Percentiles rank a stretch among this genome's conserved stretches.
These are phyloP conservation scores for Colletotrichum orbiculare DNA, from an alignment of 2,329 filamentous ascomycete genomes.

Conservation along the genomic window DNA sequence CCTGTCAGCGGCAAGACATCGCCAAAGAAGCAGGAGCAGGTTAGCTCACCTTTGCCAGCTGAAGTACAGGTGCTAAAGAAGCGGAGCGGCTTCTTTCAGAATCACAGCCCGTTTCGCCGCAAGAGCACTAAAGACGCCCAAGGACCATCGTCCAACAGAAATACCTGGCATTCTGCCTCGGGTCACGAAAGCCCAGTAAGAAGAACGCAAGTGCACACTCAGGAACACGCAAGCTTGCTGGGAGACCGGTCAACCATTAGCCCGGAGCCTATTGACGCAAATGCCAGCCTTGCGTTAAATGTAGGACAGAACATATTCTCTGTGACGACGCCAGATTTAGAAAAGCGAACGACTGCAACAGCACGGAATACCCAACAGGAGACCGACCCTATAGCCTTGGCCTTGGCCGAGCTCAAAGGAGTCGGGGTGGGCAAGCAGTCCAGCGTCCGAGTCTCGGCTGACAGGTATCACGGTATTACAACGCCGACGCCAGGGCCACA, in stretches of 20 bases:
- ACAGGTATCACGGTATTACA: constrained; percentile 92
- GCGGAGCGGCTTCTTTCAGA: constrained; percentile 91
- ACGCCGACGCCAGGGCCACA: constrained; percentile 75
- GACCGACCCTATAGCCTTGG: constrained; percentile 88
- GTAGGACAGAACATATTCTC: constrained; percentile 97
- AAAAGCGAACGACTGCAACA: constrained; percentile 51
- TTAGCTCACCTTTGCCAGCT: constrained; percentile 52
- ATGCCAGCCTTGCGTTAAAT: constrained; percentile 92
- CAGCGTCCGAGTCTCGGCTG: constrained; percentile 87
- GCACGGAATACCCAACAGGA: constrained; percentile 66
- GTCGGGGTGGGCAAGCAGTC: constrained; percentile 81
- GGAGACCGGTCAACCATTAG: constrained; percentile 64
- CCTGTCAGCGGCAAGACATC: constrained; percentile 79
- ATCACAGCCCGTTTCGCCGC: constrained; percentile 89
- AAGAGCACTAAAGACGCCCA: constrained; percentile 84
- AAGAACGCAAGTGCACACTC: constrained; percentile 52
- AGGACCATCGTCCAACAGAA: constrained; percentile 58
- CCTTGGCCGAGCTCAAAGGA: constrained; percentile 91
- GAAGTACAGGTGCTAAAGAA: constrained; percentile 77
- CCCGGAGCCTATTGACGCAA: constrained; percentile 89
- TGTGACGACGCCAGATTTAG: constrained; percentile 81
- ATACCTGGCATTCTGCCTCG: constrained; percentile 66
- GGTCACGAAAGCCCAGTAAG: constrained; percentile 46
- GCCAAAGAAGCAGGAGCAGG: constrained; percentile 73
- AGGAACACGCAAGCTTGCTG: constrained; percentile 50